Percentiles rank a stretch among this genome's conserved stretches.
Evolutionary conservation across 140 eudicot genomes (phyloP).

Genomic region (Bidens hawaiensis): DNA sequence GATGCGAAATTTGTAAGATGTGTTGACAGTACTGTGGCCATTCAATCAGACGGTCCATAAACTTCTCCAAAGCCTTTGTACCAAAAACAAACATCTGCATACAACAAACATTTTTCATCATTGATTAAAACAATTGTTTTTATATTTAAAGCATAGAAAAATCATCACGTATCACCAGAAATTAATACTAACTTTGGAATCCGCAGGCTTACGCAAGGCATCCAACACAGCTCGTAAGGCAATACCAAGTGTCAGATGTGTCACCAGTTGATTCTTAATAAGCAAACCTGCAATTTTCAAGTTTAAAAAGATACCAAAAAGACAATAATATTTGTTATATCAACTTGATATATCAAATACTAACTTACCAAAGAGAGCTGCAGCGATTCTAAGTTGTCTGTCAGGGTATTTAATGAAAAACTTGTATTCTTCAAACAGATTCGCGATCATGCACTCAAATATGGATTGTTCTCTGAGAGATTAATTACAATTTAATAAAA

Average conservation of each 20-base stretch:
- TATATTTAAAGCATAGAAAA: neutral
- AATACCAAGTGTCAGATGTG: constrained; percentile 87
- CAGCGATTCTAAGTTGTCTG: neutral
- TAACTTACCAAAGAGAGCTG: constrained; percentile 48
- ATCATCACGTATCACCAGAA: constrained; percentile 11
- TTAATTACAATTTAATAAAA: neutral
- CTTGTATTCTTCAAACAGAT: neutral
- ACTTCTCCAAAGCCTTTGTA: constrained; percentile 80
- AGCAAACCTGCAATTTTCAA: constrained; percentile 61
- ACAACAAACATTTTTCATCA: constrained; percentile 4
- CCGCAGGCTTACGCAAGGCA: constrained; percentile 87
- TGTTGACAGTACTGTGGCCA: constrained; percentile 98
- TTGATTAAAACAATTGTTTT: neutral
- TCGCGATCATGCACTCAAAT: neutral
- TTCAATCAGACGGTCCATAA: constrained; percentile 71
- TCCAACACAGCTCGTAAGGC: constrained; percentile 94
- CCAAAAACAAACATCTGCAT: constrained; percentile 89
- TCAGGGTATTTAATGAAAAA: neutral
- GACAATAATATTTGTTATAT: neutral
- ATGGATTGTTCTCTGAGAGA: constrained; percentile 65
- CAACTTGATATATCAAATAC: neutral
- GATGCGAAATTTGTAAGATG: constrained; percentile 86
- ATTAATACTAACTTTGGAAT: constrained; percentile 64
- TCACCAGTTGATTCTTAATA: constrained; percentile 84
- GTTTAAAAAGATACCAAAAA: neutral